These are phyloP conservation scores for Coemansia sp. DNA, from an alignment of 192 early-diverging fungal genomes.

Conservation along the genomic window DNA sequence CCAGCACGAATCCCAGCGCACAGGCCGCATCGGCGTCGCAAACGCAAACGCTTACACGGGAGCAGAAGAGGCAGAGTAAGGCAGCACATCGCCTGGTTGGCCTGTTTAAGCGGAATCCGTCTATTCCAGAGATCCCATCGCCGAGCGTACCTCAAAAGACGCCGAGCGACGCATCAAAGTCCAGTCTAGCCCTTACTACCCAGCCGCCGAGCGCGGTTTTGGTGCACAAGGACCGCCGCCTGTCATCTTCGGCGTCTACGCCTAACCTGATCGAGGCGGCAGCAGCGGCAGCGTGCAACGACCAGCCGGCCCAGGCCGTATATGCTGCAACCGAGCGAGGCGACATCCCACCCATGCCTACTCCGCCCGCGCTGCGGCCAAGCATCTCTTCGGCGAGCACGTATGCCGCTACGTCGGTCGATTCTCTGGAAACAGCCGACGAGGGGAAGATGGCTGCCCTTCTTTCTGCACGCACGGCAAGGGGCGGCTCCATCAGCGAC, in stretches of 20 bases:
- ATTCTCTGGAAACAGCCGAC: neutral
- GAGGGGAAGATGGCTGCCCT: constrained; percentile 4
- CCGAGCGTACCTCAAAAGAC: constrained; percentile 21
- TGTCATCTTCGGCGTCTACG: constrained; percentile 49
- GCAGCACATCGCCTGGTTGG: constrained; percentile 43
- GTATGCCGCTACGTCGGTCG: constrained; percentile 1
- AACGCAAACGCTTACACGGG: constrained; percentile 27
- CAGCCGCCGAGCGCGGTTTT: constrained; percentile 13
- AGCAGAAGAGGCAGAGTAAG: constrained; percentile 51
- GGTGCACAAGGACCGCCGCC: constrained; percentile 35
- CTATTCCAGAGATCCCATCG: constrained; percentile 44
- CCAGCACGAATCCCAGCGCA: neutral
- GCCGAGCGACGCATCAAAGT: constrained; percentile 14
- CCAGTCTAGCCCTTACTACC: neutral
- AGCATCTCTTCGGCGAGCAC: constrained; percentile 26
- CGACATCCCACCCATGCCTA: constrained; percentile 50
- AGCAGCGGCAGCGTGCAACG: constrained; percentile 38
- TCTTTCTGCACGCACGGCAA: constrained; percentile 9
- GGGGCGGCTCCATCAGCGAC: constrained; percentile 28
- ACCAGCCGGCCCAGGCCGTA: constrained; percentile 42
- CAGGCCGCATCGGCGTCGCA: neutral
- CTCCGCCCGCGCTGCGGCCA: constrained; percentile 41
- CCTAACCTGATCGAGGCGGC: constrained; percentile 48
- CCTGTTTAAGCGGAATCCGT: constrained; percentile 48
- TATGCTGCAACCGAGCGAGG: constrained; percentile 47